Evolutionary conservation across 176 grass and related monocot genomes (phyloP), one percentile per base, ranked within the genome.

Genomic region (Ensete ventricosum): DNA sequence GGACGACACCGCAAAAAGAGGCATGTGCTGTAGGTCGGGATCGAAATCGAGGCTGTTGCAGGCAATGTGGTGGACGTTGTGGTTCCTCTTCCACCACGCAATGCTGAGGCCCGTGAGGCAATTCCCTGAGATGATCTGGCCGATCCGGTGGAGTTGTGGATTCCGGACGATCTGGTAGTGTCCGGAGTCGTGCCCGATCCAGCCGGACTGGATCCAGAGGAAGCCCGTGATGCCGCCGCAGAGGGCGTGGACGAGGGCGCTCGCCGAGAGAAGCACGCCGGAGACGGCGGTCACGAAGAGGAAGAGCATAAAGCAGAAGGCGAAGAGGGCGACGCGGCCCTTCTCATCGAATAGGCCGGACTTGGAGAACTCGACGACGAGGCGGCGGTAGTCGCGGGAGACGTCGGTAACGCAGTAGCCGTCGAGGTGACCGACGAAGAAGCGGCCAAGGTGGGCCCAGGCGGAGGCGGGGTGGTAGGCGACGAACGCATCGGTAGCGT

Each of bases 401-500:
- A 79, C 55, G 20, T 74, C 62, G 25, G 84, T 82, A 17, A 82
- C 76, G 1, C 26, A 2, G 70, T 82, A 82, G 62, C 82, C 84
- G 0, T 71, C 64, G 19, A 82, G 71, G 53, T 76, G 43, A 9
- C 52, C 84, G 9, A 87, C 71, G 72, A 57, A 57, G 71, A 54
- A 65, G 14, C 11, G 34, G 80, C 17, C 84, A 50, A 87, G 80
- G 11, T 75, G 68, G 14, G 68, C 1, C 78, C 86, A 75, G 1
- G 69, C 78, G 1, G 73, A n/a, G 17, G 54, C 8, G 8, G 86
- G 74, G 74, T 88, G 86, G 82, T 78, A 84, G 3, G 82, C 82
- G n/a, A 84, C 74, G 22, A 88, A 88, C 2, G 86, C 78, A 14
- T 88, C 78, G 53, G 86, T 88, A 8, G 60, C 82, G n/a, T 84